Evolutionary conservation across 1,284 basidiomycete genomes (phyloP).

Genomic region (Marasmius oreades): DNA sequence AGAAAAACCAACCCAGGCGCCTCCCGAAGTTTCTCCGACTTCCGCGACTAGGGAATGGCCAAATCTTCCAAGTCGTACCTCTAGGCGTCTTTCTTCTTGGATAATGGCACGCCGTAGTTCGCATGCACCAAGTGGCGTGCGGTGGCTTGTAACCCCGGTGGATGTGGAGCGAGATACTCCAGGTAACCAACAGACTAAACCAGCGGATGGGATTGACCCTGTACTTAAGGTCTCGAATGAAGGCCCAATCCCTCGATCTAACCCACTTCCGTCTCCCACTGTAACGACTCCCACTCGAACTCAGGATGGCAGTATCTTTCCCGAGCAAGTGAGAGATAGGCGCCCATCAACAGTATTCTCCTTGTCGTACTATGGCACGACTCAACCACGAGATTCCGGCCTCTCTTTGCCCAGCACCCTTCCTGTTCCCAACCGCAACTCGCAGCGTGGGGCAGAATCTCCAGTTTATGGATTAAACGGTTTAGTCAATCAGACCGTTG

Average conservation of each 20-base stretch:
- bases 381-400: conserved; percentile 13
- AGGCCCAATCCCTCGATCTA: not conserved
- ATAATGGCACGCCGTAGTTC: conserved; percentile 24
- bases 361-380: conserved; percentile 37
- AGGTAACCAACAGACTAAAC: not conserved
- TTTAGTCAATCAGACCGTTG: conserved; percentile 22
- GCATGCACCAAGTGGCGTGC: conserved; percentile 25
- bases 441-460: conserved; percentile 30
- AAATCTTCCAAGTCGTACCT: not conserved
- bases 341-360: conserved; percentile 24
- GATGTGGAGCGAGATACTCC: conserved; percentile 26
- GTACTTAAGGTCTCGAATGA: not conserved
- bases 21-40: conserved; percentile 4
- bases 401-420: conserved; percentile 14
- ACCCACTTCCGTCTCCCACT: not conserved
- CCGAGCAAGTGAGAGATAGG: conserved; percentile 6
- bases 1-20: conserved; percentile 15
- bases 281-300: not conserved
- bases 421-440: conserved; percentile 10
- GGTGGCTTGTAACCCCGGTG: conserved; percentile 31
- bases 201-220: not conserved
- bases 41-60: not conserved
- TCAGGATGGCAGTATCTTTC: not conserved
- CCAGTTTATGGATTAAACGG: conserved; percentile 49
- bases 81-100: conserved; percentile 33